Conservation (phyloP, 148 eudicot species). For the Linanthus parryae region DNA sequence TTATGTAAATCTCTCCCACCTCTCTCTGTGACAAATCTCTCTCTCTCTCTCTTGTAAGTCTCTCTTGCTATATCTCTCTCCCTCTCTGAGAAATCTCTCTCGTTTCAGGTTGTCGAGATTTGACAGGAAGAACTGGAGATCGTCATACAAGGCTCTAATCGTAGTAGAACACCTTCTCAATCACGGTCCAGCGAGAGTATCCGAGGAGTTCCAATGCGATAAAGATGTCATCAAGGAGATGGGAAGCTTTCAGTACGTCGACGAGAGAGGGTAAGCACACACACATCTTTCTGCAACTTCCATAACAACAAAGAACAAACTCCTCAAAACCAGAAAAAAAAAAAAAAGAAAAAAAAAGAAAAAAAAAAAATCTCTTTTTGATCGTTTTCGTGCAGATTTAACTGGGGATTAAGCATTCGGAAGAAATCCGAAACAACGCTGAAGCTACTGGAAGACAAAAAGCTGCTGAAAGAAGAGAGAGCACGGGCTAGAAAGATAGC, state of each 20-base stretch:
- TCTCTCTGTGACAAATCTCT: no score
- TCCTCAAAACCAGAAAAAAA: no score
- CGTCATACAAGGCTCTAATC: conserved; percentile 69
- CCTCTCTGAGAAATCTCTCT: no score
- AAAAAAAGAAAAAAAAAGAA: no score
- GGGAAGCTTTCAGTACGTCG: conserved; percentile 64
- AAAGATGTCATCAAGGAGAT: conserved; percentile 47
- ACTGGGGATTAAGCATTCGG: conserved; percentile 82
- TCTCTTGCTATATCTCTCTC: no score
- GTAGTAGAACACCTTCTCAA: conserved; percentile 75
- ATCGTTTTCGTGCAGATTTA: conserved; percentile 43
- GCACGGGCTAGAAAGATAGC: conserved; percentile 57
- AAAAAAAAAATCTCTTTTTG: no score
- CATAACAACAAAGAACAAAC: no score
- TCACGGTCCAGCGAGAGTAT: conserved; percentile 90
- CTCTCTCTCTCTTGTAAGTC: no score
- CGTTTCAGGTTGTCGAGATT: conserved; percentile 53
- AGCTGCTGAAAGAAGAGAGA: conserved; percentile 72
- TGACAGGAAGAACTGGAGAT: conserved; percentile 74
- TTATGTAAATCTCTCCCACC: no score
- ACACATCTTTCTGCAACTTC: not conserved
- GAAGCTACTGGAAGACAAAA: conserved; percentile 57
- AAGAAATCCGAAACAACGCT: conserved; percentile 63
- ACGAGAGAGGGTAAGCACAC: conserved; percentile 68
- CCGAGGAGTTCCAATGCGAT: conserved; percentile 70